Conservation (phyloP, 371 early-diverging fungal genomes). For the Circinella minor region DNA sequence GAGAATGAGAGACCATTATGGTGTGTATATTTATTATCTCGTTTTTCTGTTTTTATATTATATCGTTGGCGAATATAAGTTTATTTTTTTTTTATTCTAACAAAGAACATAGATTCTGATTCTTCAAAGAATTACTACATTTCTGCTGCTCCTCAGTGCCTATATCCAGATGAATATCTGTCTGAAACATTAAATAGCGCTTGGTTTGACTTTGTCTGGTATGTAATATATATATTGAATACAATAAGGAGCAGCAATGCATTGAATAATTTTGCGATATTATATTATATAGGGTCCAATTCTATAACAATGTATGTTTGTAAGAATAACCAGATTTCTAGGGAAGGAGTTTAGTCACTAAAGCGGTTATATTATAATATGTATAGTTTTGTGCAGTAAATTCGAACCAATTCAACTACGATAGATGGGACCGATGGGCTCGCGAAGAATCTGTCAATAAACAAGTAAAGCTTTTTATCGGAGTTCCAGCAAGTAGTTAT, state of each 20-base stretch:
- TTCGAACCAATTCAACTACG: conserved; percentile 48
- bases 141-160: conserved; percentile 80
- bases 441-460: conserved; percentile 57
- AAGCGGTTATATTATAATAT: not conserved
- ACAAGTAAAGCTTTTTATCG: conserved; percentile 61
- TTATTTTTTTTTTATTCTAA: not conserved
- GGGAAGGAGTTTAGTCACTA: not conserved
- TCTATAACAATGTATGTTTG: not conserved
- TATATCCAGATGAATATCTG: conserved; percentile 69
- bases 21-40: not conserved
- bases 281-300: conserved; percentile 1
- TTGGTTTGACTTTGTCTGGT: conserved; percentile 7
- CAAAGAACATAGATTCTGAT: not conserved
- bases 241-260: not conserved
- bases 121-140: conserved; percentile 61
- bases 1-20: conserved; percentile 37
- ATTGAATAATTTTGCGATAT: not conserved
- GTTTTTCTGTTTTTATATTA: not conserved
- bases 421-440: conserved; percentile 70
- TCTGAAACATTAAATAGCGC: conserved; percentile 19
- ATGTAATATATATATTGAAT: not conserved
- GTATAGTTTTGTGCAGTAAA: conserved; percentile 3
- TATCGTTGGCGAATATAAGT: not conserved
- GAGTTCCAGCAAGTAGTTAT: conserved; percentile 59
- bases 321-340: not conserved